A percentile compares a stretch with the other conserved stretches of the same genome.
These are phyloP conservation scores for Microsporum canis DNA, from an alignment of 2,329 filamentous ascomycete species.

Conservation along the genomic window DNA sequence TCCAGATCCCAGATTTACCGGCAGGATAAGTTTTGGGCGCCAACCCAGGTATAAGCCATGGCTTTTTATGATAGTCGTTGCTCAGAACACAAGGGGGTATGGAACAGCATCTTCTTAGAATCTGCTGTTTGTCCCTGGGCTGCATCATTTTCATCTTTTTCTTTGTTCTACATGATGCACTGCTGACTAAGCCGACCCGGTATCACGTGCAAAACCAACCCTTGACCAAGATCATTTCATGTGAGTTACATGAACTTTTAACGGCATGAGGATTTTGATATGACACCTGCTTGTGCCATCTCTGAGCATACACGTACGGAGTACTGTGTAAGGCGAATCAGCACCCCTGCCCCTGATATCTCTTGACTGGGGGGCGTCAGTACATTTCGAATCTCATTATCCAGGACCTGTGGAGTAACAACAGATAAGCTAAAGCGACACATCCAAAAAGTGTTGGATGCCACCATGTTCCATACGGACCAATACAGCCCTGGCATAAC, in stretches of 20 bases:
- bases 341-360: neutral
- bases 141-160: too few relatives aligned
- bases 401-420: neutral
- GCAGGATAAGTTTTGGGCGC: neutral
- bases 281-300: neutral
- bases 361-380: neutral
- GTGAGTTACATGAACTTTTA: too few relatives aligned
- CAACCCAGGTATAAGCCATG: neutral
- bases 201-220: too few relatives aligned
- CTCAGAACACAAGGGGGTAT: too few relatives aligned
- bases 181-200: too few relatives aligned
- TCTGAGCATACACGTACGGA: neutral
- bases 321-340: neutral
- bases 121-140: too few relatives aligned
- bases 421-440: neutral
- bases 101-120: too few relatives aligned
- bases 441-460: neutral
- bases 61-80: neutral
- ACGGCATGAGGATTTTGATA: too few relatives aligned
- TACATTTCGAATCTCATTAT: neutral
- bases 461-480: neutral
- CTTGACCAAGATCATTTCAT: too few relatives aligned
- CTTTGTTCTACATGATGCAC: too few relatives aligned
- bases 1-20: neutral
- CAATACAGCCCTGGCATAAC: neutral